Evolutionary conservation across 176 grass and related monocot genomes (phyloP), one percentile per base, ranked within the genome.

Genomic region (Zoysia pacifica): DNA sequence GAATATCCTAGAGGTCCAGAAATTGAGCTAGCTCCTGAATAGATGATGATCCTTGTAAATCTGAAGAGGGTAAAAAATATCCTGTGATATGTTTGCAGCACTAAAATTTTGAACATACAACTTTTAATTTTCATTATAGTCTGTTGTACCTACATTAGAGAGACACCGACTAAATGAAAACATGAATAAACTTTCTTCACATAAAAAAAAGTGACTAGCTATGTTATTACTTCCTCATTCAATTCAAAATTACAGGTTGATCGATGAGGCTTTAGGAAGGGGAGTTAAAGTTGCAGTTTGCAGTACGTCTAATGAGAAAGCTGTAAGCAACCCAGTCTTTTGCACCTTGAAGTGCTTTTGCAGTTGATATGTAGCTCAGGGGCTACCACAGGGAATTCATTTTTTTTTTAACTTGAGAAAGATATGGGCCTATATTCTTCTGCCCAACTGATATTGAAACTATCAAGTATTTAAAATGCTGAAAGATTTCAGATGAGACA

Each of bases 231-330:
- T 48, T 37, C 39, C 11, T 54, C 50, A 7, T 53, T 65, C 84
- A 36, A 48, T 48, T 79, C 43, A 74, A 46, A 37, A 82, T 75
- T 89, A 55, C 85, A 97, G 95, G 86, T 55, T 97, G 81, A 91
- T 97, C 48, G 95, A 97, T 89, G 95, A 97, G 70, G 90, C 95
- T 81, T 84, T 97, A 81, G 77, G 77, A 41, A 94, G 89, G 47
- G 92, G 83, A 74, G 86, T 97, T 76, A 90, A 94, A 85, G 95
- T 97, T 81, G 95, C 92, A 38, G 95, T 94, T 41, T 94, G 92
- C 81, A 97, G 95, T 87, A 97, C 95, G 46, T 97, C 95, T 38
- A 97, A 97, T 75, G 95, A 97, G 87, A 94, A 93, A 83, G 95
- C 95, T 80, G 94, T 97, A 90, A 84, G 91, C 67, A 80, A 73